These are phyloP conservation scores for Penicillium psychrofluorescens DNA, from an alignment of 495 filamentous ascomycete species.

Conservation along the genomic window DNA sequence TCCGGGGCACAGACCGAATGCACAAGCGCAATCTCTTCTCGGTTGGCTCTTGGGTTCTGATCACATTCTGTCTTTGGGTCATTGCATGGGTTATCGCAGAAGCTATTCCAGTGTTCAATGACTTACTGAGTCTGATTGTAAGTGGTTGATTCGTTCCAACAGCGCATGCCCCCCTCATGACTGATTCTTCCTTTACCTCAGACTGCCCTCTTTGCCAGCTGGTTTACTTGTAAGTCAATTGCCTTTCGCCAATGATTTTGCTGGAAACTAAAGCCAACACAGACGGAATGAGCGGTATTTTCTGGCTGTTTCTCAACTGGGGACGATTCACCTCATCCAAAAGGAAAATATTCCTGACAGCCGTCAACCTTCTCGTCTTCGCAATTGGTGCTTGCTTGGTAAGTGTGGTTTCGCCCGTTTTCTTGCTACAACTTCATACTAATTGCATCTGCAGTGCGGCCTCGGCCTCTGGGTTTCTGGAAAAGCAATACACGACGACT, in stretches of 20 bases:
- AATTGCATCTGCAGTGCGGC: slow-evolving; percentile 21
- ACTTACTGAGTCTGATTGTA: slow-evolving; percentile 39
- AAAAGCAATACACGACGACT: slow-evolving; percentile 31
- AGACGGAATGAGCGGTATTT: slow-evolving; percentile 24
- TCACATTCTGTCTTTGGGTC: too few species aligned
- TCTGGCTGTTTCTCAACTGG: slow-evolving; percentile 31
- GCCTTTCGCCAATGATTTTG: too few species aligned
- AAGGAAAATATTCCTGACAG: slow-evolving; percentile 19
- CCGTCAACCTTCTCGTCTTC: slow-evolving; percentile 16
- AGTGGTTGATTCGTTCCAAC: neutral
- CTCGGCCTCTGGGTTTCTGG: slow-evolving; percentile 35
- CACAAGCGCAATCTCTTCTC: slow-evolving; percentile 43
- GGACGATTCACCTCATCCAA: slow-evolving; percentile 11
- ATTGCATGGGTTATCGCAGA: slow-evolving; percentile 59
- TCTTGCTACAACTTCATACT: neutral
- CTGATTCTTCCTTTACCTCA: slow-evolving; percentile 1
- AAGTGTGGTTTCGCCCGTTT: slow-evolving; percentile 2
- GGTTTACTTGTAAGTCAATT: slow-evolving; percentile 35
- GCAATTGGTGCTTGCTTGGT: slow-evolving; percentile 20
- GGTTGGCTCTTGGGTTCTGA: too few species aligned
- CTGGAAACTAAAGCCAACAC: too few species aligned
- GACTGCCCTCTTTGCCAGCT: slow-evolving; percentile 20
- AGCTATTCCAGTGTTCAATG: slow-evolving; percentile 60
- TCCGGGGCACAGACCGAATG: slow-evolving; percentile 40
- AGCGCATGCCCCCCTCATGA: neutral